phyloP scores from a whole-genome alignment of 208 protist species.

The Leishmania gerbilli region DNA sequence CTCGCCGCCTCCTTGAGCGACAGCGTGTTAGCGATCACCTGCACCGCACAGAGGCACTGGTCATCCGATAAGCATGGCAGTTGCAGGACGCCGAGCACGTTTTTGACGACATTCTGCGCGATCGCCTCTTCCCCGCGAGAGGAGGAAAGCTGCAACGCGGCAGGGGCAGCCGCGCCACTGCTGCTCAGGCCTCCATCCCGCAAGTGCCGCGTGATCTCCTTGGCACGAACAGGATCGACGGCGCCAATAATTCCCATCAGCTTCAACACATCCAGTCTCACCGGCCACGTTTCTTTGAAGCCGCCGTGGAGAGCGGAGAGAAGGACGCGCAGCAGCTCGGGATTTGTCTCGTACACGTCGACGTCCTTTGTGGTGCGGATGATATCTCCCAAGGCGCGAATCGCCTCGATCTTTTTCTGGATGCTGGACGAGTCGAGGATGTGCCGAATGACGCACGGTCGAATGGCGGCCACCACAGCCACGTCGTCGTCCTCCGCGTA shows the following conservation, averaged over 20 bases:
- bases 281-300: conserved; percentile 88
- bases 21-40: conserved; percentile 75
- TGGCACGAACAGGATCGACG: conserved; percentile 80
- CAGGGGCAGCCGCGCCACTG: conserved; percentile 17
- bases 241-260: conserved; percentile 92
- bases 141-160: conserved; percentile 20
- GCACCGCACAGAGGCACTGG: conserved; percentile 77
- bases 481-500: conserved; percentile 84
- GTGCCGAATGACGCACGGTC: conserved; percentile 73
- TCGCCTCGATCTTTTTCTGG: conserved; percentile 85
- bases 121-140: conserved; percentile 62
- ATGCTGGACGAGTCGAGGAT: conserved; percentile 84
- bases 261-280: conserved; percentile 87
- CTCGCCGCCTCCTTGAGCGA: conserved; percentile 59
- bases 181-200: conserved; percentile 49
- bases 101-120: conserved; percentile 71
- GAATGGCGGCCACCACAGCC: conserved; percentile 58
- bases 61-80: conserved; percentile 83
- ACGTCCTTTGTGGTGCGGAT: conserved; percentile 89
- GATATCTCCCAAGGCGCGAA: conserved; percentile 83
- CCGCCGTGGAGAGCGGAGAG: conserved; percentile 82
- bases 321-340: conserved; percentile 79
- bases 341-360: conserved; percentile 74
- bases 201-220: conserved; percentile 69
- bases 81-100: conserved; percentile 78